Evolutionary conservation across 495 filamentous ascomycete genomes (phyloP).

Genomic region (Penicillium maclennaniae): DNA sequence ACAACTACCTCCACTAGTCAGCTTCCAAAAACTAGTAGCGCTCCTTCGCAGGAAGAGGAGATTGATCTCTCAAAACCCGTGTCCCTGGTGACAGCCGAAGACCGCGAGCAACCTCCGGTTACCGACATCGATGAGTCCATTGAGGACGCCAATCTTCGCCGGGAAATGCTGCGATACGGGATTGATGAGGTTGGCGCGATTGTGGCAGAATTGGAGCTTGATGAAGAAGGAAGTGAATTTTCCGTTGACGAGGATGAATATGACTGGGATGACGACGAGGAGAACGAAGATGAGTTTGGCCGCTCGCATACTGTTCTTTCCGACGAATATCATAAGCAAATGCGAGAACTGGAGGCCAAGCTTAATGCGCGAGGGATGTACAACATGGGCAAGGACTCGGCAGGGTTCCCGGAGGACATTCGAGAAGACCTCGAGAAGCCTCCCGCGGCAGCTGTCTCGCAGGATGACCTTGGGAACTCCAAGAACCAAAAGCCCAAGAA

Average conservation of each 20-base stretch:
- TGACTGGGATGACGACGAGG: conserved; percentile 52
- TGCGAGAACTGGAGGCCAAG: conserved; percentile 78
- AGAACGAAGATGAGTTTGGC: conserved; percentile 63
- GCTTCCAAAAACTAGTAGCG: conserved; percentile 1
- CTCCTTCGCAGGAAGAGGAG: not conserved
- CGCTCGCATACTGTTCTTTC: conserved; percentile 58
- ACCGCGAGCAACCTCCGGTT: conserved; percentile 27
- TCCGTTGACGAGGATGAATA: conserved; percentile 55
- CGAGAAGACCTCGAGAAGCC: conserved; percentile 30
- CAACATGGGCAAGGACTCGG: conserved; percentile 48
- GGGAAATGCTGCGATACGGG: conserved; percentile 89
- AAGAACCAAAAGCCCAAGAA: conserved; percentile 47
- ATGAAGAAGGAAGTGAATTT: conserved; percentile 60
- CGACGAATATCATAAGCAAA: conserved; percentile 68
- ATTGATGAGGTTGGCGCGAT: conserved; percentile 81
- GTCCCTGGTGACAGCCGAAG: conserved; percentile 20
- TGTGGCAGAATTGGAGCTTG: conserved; percentile 87
- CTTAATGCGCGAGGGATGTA: conserved; percentile 55
- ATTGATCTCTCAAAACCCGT: conserved; percentile 18
- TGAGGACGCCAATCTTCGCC: conserved; percentile 76
- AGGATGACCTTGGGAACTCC: conserved; percentile 3
- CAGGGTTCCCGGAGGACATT: conserved; percentile 32
- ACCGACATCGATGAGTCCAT: conserved; percentile 59
- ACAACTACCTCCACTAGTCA: not conserved
- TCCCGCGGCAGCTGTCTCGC: conserved; percentile 11